phyloP scores from a whole-genome alignment of 768 basidiomycete genomes.

The Cytidiella melzeri region DNA sequence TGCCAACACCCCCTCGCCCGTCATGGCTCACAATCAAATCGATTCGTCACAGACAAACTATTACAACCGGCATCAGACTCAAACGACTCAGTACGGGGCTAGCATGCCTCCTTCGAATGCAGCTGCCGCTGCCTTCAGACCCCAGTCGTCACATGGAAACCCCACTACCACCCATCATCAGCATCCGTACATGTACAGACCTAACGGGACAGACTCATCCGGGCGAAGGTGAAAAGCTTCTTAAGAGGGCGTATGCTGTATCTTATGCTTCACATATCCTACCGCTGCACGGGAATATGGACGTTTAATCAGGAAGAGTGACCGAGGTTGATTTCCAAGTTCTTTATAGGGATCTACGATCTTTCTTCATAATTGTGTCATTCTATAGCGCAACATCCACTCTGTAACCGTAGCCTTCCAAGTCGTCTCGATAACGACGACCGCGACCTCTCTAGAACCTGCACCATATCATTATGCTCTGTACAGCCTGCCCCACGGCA shows the following conservation, averaged over 20 bases:
- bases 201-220: slow-evolving; percentile 1
- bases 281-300: background rate
- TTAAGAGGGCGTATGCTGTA: background rate
- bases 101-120: background rate
- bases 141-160: slow-evolving; percentile 10
- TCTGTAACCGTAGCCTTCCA: slow-evolving; percentile 1
- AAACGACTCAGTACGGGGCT: slow-evolving; percentile 1
- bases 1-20: slow-evolving; percentile 49
- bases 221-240: slow-evolving; percentile 5
- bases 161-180: slow-evolving; percentile 4
- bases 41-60: slow-evolving; percentile 8
- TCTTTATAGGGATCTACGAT: background rate
- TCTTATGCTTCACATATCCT: background rate
- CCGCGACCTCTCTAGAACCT: background rate
- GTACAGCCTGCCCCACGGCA: too few species aligned
- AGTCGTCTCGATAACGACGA: background rate
- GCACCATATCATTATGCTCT: too few species aligned
- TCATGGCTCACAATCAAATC: slow-evolving; percentile 35
- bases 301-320: background rate
- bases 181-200: slow-evolving; percentile 23
- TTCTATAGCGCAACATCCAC: background rate
- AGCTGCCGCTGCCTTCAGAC: background rate
- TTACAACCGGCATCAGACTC: slow-evolving; percentile 2
- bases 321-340: background rate
- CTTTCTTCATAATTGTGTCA: background rate